phyloP scores from a whole-genome alignment of 495 filamentous ascomycete genomes.

The Penicillium coffeae region DNA sequence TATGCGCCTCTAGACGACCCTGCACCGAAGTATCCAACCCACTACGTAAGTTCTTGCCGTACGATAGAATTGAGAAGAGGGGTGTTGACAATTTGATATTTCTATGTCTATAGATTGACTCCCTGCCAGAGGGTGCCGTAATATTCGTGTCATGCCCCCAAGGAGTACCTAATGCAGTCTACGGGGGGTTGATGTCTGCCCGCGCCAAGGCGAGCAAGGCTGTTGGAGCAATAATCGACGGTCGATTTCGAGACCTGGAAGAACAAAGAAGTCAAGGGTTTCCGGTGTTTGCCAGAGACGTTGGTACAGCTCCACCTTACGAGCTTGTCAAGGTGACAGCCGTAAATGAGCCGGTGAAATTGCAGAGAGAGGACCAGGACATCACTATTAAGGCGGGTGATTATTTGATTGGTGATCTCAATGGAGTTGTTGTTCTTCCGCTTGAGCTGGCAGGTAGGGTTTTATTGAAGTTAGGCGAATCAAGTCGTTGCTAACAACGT shows the following conservation, averaged over 20 bases:
- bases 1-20: neutral
- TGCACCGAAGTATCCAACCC: neutral
- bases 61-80: neutral
- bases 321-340: neutral
- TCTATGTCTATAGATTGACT: neutral
- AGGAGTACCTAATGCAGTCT: neutral
- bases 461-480: neutral
- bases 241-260: neutral
- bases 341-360: neutral
- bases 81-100: neutral
- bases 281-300: neutral
- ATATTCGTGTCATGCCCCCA: neutral
- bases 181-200: neutral
- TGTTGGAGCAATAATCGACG: neutral
- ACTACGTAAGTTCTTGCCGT: neutral
- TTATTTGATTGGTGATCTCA: neutral
- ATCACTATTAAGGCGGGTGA: neutral
- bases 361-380: neutral
- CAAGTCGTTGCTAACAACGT: too few species aligned
- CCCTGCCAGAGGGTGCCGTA: neutral
- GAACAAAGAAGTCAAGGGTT: neutral
- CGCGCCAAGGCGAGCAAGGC: neutral
- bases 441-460: neutral
- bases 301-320: neutral
- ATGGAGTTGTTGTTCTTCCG: neutral